These are phyloP conservation scores for Neurospora pannonica DNA, from an alignment of 495 filamentous ascomycete species.

Conservation along the genomic window DNA sequence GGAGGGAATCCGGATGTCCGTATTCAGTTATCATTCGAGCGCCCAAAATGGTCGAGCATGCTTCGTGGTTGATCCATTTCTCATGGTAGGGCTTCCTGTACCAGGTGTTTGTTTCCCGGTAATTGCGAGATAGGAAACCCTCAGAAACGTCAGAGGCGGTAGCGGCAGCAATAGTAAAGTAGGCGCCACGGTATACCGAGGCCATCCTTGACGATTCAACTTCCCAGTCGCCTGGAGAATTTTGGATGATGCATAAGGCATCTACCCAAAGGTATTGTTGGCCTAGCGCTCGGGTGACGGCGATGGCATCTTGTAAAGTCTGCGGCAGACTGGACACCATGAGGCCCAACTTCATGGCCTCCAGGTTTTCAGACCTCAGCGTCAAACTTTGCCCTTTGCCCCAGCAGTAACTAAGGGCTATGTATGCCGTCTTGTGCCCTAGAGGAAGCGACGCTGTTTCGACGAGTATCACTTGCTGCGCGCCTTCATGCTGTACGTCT, in stretches of 20 bases:
- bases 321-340: background rate
- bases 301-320: background rate
- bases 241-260: constrained; percentile 4
- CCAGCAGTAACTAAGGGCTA: constrained; percentile 4
- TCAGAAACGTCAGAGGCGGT: background rate
- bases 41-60: background rate
- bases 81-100: background rate
- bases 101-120: background rate
- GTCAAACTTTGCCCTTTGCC: background rate
- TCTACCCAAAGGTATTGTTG: constrained; percentile 2
- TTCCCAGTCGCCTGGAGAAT: constrained; percentile 3
- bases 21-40: no score
- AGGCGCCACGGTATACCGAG: constrained; percentile 4
- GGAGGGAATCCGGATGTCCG: no score
- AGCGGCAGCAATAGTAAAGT: constrained; percentile 1
- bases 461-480: background rate
- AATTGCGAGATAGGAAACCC: constrained; percentile 1
- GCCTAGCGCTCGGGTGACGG: background rate
- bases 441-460: background rate
- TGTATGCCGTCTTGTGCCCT: background rate
- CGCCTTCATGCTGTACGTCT: background rate
- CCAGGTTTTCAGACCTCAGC: background rate
- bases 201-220: constrained; percentile 5
- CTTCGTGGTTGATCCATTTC: background rate
- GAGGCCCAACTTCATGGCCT: background rate